These are phyloP conservation scores for Helichrysum umbraculigerum DNA, from an alignment of 129 eudicot species.

Conservation along the genomic window DNA sequence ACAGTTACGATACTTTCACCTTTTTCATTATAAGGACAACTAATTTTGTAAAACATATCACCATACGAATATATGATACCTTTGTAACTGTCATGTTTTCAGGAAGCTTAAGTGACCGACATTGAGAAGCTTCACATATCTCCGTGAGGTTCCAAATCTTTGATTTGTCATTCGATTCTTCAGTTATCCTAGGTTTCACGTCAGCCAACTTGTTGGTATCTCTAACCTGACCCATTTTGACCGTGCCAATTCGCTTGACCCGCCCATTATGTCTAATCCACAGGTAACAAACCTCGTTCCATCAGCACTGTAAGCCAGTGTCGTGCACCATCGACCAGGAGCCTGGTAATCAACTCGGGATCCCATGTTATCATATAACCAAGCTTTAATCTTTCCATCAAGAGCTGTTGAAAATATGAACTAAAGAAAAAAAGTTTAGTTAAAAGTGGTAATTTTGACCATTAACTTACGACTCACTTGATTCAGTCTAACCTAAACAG, in stretches of 20 bases:
- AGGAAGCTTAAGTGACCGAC: slow-evolving; percentile 79
- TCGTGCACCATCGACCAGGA: no score
- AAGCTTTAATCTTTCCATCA: no score
- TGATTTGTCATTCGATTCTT: slow-evolving; percentile 79
- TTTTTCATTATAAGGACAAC: neutral
- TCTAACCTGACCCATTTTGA: neutral
- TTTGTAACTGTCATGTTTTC: slow-evolving; percentile 83
- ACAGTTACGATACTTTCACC: no score
- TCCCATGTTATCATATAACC: no score
- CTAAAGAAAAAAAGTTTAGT: no score
- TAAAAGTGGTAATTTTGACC: no score
- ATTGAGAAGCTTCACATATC: slow-evolving; percentile 81
- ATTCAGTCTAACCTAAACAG: neutral
- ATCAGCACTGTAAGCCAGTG: slow-evolving; percentile 53
- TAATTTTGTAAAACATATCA: neutral
- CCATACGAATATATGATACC: slow-evolving; percentile 38
- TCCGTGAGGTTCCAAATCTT: slow-evolving; percentile 89
- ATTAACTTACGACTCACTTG: neutral
- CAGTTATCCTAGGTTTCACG: slow-evolving; percentile 81
- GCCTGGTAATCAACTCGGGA: no score
- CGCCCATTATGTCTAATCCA: neutral
- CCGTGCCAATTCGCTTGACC: neutral
- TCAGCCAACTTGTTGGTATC: slow-evolving; percentile 66
- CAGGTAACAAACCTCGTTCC: slow-evolving; percentile 49
- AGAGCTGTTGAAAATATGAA: no score